Evolutionary conservation across 148 eudicot species (phyloP), one percentile per base, ranked within the genome.

Genomic region (Silene uniflora): DNA sequence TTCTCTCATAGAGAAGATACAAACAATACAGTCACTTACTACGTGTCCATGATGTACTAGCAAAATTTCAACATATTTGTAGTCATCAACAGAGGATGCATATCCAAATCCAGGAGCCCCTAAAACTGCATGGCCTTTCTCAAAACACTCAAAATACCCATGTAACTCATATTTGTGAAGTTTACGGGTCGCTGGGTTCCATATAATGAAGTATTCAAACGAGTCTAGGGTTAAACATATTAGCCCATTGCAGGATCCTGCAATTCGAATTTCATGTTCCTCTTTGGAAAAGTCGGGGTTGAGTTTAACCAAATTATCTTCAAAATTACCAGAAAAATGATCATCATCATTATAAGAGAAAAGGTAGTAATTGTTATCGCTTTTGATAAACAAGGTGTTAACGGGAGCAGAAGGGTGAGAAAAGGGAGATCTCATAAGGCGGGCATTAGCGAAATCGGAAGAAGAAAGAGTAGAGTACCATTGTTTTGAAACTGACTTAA

Each of bases 91-190:
- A 49, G 14, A 5, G 29, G 77, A 65, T 19, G 22, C 69, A 75
- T 75, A 75, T 46, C 71, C 77, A 54, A 75, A 75, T 27, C 71
- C 77, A 22, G n/a, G n/a, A n/a, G n/a, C n/a, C n/a, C n/a, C n/a
- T n/a, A n/a, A n/a, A n/a, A n/a, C n/a, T n/a, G n/a, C n/a, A n/a
- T n/a, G n/a, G n/a, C n/a, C n/a, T n/a, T n/a, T n/a, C n/a, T n/a
- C n/a, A n/a, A n/a, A n/a, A n/a, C n/a, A n/a, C n/a, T n/a, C n/a
- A n/a, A n/a, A n/a, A 47, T 10, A 47, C 10, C 9, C 6, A 47
- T 4, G 10, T 47, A 8, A 47, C 52, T 2, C 10, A 47, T 47
- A 47, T 47, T 47, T 47, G 52, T 8, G 52, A 2, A 47, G 52
- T 10, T 47, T 47, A 47, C 52, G 52, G 10, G 52, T 7, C 6